phyloP scores from a whole-genome alignment of 768 basidiomycete species.

The Mycena floridula region DNA sequence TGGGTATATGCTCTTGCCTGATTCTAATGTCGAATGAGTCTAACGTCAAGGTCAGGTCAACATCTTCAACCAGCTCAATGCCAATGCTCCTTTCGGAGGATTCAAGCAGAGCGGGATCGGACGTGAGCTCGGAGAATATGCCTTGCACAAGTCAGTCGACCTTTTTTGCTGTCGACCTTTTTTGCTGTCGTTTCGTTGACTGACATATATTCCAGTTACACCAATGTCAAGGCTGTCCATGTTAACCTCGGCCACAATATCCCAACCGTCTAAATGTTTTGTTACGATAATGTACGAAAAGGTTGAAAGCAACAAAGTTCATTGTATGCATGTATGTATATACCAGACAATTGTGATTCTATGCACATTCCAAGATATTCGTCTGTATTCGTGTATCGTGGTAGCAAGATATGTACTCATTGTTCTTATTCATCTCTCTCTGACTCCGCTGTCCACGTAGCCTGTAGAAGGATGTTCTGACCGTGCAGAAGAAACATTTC shows the following conservation, averaged over 20 bases:
- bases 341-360: too few species aligned
- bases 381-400: too few species aligned
- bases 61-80: constrained; percentile 35
- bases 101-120: constrained; percentile 74
- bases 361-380: too few species aligned
- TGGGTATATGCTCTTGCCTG: constrained; percentile 34
- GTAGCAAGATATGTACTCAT: too few species aligned
- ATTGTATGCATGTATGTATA: too few species aligned
- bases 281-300: too few species aligned
- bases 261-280: too few species aligned
- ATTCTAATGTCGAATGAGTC: not conserved
- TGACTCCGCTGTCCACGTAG: too few species aligned
- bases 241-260: constrained; percentile 40
- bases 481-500: too few species aligned
- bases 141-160: constrained; percentile 40
- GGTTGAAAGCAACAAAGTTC: too few species aligned
- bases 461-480: too few species aligned
- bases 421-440: too few species aligned
- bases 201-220: constrained; percentile 32
- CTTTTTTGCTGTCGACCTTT: not conserved
- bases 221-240: constrained; percentile 56
- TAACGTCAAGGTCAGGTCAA: constrained; percentile 26
- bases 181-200: constrained; percentile 3
- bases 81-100: constrained; percentile 60
- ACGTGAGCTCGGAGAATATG: constrained; percentile 64